Evolutionary conservation across 805 yeast species (phyloP).

Genomic region (Barnettozyma vustinii): DNA sequence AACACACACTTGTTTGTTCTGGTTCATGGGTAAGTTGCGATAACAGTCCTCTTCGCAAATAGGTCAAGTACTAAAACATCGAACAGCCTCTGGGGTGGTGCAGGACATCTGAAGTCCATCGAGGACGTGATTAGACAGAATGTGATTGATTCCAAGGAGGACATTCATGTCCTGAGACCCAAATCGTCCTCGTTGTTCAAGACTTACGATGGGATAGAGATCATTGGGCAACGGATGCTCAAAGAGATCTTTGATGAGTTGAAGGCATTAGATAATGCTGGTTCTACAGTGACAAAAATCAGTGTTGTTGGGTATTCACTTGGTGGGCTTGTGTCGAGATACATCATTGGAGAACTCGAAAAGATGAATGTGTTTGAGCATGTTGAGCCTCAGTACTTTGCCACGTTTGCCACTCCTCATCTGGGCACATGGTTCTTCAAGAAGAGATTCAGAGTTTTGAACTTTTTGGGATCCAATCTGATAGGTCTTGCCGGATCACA

Average conservation of each 20-base stretch:
- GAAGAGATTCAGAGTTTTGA: conserved; percentile 30
- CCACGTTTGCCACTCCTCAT: conserved; percentile 79
- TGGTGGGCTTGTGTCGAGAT: conserved; percentile 82
- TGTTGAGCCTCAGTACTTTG: conserved; percentile 56
- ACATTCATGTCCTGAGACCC: conserved; percentile 43
- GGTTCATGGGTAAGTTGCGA: conserved; percentile 59
- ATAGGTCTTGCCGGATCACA: conserved; percentile 72
- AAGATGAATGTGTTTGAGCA: conserved; percentile 48
- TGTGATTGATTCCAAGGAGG: conserved; percentile 36
- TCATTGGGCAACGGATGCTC: conserved; percentile 65
- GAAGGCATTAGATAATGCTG: conserved; percentile 26
- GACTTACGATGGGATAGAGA: conserved; percentile 81
- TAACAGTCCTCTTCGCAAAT: background rate
- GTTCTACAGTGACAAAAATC: conserved; percentile 40
- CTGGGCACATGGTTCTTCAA: conserved; percentile 52
- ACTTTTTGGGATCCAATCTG: conserved; percentile 47
- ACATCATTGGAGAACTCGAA: conserved; percentile 67
- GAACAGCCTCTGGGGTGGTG: conserved; percentile 55
- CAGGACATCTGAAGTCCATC: conserved; percentile 48
- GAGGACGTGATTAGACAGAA: conserved; percentile 36
- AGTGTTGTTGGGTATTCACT: conserved; percentile 84
- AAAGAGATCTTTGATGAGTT: conserved; percentile 53
- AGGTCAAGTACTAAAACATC: background rate
- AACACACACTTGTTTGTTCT: conserved; percentile 57
- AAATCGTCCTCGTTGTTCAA: conserved; percentile 60